Percentiles rank a stretch among this genome's conserved stretches.
phyloP scores from a whole-genome alignment of 2,329 filamentous ascomycete species.

The Cladosporium sp. region DNA sequence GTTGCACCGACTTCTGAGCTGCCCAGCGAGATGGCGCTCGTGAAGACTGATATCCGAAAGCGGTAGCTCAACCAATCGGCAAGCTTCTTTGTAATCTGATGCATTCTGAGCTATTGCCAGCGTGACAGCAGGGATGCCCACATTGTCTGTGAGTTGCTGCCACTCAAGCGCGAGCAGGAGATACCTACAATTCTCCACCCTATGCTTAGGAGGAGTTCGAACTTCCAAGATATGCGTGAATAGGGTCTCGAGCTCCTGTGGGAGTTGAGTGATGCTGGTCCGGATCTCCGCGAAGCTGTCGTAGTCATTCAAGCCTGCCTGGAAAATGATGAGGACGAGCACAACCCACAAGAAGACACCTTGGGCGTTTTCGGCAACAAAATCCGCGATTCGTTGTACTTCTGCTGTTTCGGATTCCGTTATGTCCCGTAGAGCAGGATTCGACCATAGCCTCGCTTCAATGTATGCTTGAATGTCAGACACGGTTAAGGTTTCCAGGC shows the following conservation, averaged over 20 bases:
- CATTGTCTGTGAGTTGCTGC: neutral
- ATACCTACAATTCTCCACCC: neutral
- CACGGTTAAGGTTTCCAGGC: neutral
- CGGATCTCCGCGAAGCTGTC: neutral
- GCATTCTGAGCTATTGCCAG: neutral
- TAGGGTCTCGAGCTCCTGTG: neutral
- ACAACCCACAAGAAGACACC: neutral
- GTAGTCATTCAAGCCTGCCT: neutral
- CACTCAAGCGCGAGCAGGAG: neutral
- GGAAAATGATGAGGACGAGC: neutral
- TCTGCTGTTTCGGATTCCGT: neutral
- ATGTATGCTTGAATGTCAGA: neutral
- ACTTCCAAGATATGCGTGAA: neutral
- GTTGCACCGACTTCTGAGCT: neutral
- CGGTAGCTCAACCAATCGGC: neutral
- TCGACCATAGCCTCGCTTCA: neutral
- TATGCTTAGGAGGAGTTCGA: neutral
- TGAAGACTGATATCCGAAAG: neutral
- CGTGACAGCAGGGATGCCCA: neutral
- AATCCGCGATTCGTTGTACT: neutral
- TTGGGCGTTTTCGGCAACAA: neutral
- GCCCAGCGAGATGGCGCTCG: neutral
- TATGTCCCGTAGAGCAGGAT: neutral
- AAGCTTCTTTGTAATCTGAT: neutral
- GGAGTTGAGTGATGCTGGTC: neutral